Base-by-base conservation (phyloP, 306 rosid genomes). In the Inga oerstediana region DNA sequence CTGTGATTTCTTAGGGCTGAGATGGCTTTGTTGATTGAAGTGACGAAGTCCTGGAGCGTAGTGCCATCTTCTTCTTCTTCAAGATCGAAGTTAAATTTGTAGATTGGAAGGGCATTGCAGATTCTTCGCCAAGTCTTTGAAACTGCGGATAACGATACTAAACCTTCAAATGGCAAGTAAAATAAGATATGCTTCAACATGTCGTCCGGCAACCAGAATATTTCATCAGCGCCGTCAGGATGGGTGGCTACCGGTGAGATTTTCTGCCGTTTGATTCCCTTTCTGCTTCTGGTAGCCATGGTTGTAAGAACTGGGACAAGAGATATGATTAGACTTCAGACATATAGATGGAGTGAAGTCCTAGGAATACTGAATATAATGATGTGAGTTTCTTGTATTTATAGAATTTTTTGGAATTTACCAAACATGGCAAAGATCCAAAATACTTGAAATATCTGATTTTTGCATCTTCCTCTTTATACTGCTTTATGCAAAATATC, bases 111-210 rank as follows among this genome's bases (percentile, higher is more conserved):
- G 4, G 70, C 54, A 6, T 52, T 71, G 56, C 41, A 71, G 59
- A 39, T 52, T 24, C 17, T 15, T 14, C 0, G 44, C 83, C 83
- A 70, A 15, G 71, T 80, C 71, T 56, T 70, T 44, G 71, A 70
- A 43, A 56, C 15, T 7, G 13, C 32, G 0, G 68, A 51, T 12
- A 52, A 16, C 0, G 45, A 30, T 24, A 67, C 35, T 41, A 77
- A 56, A 4, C 41, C 77, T 56, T 80, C 66, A 1, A 41, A 2
- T 2, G 83, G 46, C 59, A 71, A 13, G 32, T 54, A 70, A 76
- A 24, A 39, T 9, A 80, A 54, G 37, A 72, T 17, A 19, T 12
- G 65, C 16, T 14, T 59, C n/a, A 78, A 46, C 5, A 78, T 32
- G 35, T 27, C 22, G 0, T 78, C 58, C 6, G 83, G 83, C 46